A percentile compares a stretch with the other conserved stretches of the same genome.
Conservation (phyloP, 2,329 filamentous ascomycete species). For the Colletotrichum phormii region DNA sequence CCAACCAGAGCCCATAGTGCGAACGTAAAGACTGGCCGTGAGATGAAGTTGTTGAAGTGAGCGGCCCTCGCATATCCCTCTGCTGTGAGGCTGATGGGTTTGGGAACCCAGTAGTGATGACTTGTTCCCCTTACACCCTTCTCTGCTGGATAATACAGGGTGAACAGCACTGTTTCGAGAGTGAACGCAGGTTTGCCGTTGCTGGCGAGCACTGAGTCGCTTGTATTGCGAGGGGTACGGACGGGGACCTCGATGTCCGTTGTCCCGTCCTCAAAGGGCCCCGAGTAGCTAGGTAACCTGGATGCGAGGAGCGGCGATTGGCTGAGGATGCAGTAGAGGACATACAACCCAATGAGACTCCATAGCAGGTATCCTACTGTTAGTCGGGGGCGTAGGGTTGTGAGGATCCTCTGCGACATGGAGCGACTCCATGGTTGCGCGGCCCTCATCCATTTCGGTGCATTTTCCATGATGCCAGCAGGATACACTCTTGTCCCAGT, state of each 20-base stretch:
- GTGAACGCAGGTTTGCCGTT: slow-evolving; percentile 55
- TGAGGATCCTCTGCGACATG: not conserved
- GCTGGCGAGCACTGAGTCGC: slow-evolving; percentile 48
- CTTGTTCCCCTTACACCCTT: slow-evolving; percentile 42
- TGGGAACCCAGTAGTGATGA: slow-evolving; percentile 57
- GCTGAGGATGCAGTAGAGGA: slow-evolving; percentile 53
- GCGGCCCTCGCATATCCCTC: slow-evolving; percentile 60
- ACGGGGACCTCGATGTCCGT: slow-evolving; percentile 61
- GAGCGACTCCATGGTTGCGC: slow-evolving; percentile 5
- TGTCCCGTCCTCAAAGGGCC: slow-evolving; percentile 57
- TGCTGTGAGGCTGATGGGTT: slow-evolving; percentile 56
- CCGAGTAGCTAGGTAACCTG: slow-evolving; percentile 56
- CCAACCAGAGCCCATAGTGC: slow-evolving; percentile 56
- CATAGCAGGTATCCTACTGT: slow-evolving; percentile 49
- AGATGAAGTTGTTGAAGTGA: slow-evolving; percentile 55
- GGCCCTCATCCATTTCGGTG: slow-evolving; percentile 20
- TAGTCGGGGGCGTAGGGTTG: slow-evolving; percentile 46
- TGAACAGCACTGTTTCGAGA: slow-evolving; percentile 60
- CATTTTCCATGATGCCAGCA: not conserved
- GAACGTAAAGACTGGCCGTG: slow-evolving; percentile 55
- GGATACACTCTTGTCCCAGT: not conserved
- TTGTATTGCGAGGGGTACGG: slow-evolving; percentile 44
- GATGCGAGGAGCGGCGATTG: slow-evolving; percentile 57
- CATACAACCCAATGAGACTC: slow-evolving; percentile 46
- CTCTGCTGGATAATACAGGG: slow-evolving; percentile 59